These are phyloP conservation scores for Pseudogymnoascus sp. DNA, from an alignment of 2,329 filamentous ascomycete species.

Conservation along the genomic window DNA sequence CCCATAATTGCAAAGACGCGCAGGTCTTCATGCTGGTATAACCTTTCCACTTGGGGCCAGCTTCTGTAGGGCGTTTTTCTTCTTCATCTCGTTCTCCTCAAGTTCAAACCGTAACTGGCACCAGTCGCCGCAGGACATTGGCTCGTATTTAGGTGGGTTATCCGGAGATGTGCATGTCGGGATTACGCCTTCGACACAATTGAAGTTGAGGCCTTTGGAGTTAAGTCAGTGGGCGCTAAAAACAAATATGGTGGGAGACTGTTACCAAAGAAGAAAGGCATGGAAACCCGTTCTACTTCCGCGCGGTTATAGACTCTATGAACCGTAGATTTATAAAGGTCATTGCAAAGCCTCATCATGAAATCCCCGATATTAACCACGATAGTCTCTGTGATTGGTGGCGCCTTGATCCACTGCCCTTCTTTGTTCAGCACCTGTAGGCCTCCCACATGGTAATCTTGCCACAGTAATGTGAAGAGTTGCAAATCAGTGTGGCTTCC, in stretches of 20 bases:
- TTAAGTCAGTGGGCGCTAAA: background rate
- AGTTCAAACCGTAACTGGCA: constrained; percentile 26
- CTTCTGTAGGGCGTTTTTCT: constrained; percentile 14
- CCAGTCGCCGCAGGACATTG: constrained; percentile 42
- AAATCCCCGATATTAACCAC: constrained; percentile 47
- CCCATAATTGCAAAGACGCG: background rate
- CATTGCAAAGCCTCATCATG: constrained; percentile 43
- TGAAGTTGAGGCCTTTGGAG: constrained; percentile 39
- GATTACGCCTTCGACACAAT: constrained; percentile 41
- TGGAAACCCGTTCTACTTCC: constrained; percentile 37
- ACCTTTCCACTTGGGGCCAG: constrained; percentile 23
- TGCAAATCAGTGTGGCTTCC: constrained; percentile 42
- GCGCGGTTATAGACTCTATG: constrained; percentile 42
- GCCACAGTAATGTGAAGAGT: constrained; percentile 43
- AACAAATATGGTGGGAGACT: background rate
- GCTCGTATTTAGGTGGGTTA: constrained; percentile 42
- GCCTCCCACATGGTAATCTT: constrained; percentile 34
- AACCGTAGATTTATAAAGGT: constrained; percentile 37
- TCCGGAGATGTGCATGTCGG: constrained; percentile 38
- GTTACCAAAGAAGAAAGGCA: constrained; percentile 49
- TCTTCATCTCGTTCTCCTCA: constrained; percentile 21
- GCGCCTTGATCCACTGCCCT: constrained; percentile 37
- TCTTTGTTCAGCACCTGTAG: constrained; percentile 36
- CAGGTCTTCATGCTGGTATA: constrained; percentile 16
- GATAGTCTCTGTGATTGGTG: constrained; percentile 38